phyloP scores from a whole-genome alignment of 2,329 filamentous ascomycete genomes.

The Monosporascus cannonballus region DNA sequence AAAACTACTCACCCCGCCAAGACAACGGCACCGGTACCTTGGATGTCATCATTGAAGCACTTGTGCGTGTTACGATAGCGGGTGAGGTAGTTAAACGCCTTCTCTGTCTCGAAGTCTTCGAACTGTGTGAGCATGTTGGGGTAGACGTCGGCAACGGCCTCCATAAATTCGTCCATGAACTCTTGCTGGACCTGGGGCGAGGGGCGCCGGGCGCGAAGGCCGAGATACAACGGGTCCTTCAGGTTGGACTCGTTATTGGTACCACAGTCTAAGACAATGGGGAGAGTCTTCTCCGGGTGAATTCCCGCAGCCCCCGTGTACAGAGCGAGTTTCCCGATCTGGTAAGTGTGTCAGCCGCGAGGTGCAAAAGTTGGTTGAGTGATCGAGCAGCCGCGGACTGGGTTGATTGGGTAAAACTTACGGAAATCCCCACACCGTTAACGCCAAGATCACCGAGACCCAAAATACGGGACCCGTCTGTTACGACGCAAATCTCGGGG shows the following conservation, averaged over 20 bases:
- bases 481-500: slow-evolving; percentile 94
- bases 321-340: slow-evolving; percentile 87
- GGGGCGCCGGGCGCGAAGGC: slow-evolving; percentile 77
- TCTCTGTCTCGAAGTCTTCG: slow-evolving; percentile 91
- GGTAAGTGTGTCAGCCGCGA: slow-evolving; percentile 20
- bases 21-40: slow-evolving; percentile 94
- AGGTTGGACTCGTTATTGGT: slow-evolving; percentile 62
- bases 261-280: slow-evolving; percentile 62
- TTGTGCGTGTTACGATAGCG: slow-evolving; percentile 84
- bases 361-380: not conserved
- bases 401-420: slow-evolving; percentile 33
- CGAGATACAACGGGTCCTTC: slow-evolving; percentile 76
- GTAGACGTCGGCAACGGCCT: slow-evolving; percentile 70
- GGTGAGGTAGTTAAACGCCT: slow-evolving; percentile 87
- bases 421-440: slow-evolving; percentile 96
- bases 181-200: slow-evolving; percentile 73
- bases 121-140: slow-evolving; percentile 76
- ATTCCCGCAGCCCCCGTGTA: slow-evolving; percentile 97
- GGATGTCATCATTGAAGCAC: slow-evolving; percentile 98
- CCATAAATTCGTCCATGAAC: slow-evolving; percentile 98
- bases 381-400: not conserved
- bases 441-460: slow-evolving; percentile 93
- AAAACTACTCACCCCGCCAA: slow-evolving; percentile 62
- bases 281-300: slow-evolving; percentile 75
- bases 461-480: slow-evolving; percentile 87